Conservation (phyloP, 163 green algal species). For the Coccomyxa subellipsoidea region DNA sequence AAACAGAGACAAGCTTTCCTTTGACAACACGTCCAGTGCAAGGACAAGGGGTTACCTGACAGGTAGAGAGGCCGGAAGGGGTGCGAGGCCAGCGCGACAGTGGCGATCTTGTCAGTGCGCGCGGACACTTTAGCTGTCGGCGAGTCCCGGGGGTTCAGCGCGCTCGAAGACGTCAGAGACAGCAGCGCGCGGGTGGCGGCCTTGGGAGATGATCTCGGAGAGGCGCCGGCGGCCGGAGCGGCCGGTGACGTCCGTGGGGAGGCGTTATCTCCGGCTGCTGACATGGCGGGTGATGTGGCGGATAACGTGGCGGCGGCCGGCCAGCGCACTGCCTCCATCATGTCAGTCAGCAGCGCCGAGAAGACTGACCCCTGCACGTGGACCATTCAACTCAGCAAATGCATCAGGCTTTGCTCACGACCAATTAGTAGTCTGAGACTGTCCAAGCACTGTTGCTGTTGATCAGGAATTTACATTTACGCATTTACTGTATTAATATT, state of each 20-base stretch:
- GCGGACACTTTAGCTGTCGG: slow-evolving; percentile 2
- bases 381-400: too few relatives aligned
- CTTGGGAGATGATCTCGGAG: background rate
- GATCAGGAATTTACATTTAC: too few relatives aligned
- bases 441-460: too few relatives aligned
- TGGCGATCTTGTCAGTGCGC: slow-evolving; percentile 13
- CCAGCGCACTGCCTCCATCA: slow-evolving; percentile 49
- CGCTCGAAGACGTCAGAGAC: background rate
- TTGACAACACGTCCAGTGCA: too few relatives aligned
- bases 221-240: background rate
- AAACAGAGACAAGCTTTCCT: too few relatives aligned
- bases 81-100: slow-evolving; percentile 47
- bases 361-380: slow-evolving; percentile 25
- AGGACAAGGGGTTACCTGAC: slow-evolving; percentile 19
- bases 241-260: background rate
- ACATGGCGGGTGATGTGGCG: too few relatives aligned
- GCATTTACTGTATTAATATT: too few relatives aligned
- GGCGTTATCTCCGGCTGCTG: background rate
- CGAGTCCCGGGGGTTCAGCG: slow-evolving; percentile 22
- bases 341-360: slow-evolving; percentile 36
- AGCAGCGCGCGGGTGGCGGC: background rate
- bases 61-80: slow-evolving; percentile 53
- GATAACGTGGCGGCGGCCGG: slow-evolving; percentile 58
- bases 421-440: too few relatives aligned
- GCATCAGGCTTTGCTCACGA: too few relatives aligned